A percentile compares a stretch with the other conserved stretches of the same genome.
phyloP scores from a whole-genome alignment of 2,329 filamentous ascomycete genomes.

The Arthrocladium fulminans region DNA sequence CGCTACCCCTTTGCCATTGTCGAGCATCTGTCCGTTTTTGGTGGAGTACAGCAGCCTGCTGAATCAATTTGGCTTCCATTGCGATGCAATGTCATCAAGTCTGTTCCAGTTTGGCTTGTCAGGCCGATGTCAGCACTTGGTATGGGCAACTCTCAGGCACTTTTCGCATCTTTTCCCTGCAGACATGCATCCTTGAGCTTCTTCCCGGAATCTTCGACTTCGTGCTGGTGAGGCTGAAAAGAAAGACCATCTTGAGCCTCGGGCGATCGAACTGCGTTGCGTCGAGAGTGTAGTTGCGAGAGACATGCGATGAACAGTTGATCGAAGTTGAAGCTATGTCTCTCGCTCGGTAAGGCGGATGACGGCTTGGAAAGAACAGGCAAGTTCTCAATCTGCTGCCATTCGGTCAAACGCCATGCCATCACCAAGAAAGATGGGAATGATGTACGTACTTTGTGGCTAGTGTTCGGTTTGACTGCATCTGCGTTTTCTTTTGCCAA shows the following conservation, averaged over 20 bases:
- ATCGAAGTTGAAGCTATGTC: not conserved
- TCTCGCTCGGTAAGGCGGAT: not conserved
- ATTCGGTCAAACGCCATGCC: not conserved
- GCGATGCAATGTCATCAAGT: too few relatives aligned
- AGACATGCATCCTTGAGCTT: not conserved
- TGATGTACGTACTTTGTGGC: not conserved
- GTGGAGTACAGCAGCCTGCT: not conserved
- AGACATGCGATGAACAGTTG: not conserved
- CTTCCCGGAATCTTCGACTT: not conserved
- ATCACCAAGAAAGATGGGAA: not conserved
- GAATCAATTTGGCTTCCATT: too few relatives aligned
- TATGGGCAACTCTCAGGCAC: too few relatives aligned
- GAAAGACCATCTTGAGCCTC: not conserved
- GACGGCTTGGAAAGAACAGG: not conserved
- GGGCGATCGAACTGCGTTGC: not conserved
- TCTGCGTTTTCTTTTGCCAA: conserved; percentile 1
- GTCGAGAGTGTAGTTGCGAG: not conserved
- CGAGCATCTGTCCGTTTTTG: not conserved
- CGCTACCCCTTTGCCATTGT: not conserved
- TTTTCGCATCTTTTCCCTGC: too few relatives aligned
- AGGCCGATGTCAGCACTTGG: too few relatives aligned
- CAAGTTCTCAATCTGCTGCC: not conserved
- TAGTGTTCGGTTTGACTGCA: not conserved
- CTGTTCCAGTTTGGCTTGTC: too few relatives aligned
- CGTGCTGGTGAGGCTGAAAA: not conserved